Evolutionary conservation across 176 grass and related monocot species (phyloP), one percentile per base, ranked within the genome.

Genomic region (Avena eriantha): DNA sequence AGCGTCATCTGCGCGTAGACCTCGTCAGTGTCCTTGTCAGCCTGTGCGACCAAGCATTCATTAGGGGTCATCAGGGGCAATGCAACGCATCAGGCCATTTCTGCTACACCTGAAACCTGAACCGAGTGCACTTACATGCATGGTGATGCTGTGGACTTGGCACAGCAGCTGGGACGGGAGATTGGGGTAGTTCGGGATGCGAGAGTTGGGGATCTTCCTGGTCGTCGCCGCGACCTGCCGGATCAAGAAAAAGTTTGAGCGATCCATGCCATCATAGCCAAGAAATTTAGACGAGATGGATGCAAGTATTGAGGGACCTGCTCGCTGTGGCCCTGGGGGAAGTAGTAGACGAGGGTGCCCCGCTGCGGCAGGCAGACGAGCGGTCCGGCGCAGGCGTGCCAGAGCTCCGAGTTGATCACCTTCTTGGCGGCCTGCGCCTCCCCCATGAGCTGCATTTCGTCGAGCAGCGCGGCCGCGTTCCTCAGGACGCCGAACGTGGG

Each of bases 11-110:
- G 94, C 12, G 92, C 92, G 79, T 97, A 99, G 14, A 99, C 93
- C 80, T 99, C 97, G 79, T 99, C 97, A 3, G 94, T 99, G 59
- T 99, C 97, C 83, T 99, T 99, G 64, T 99, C 97, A 59, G 97
- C 87, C 97, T 99, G 85, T 48, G 55, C 19, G 83, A n/a, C 23
- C 12, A 59, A 71, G 46, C 50, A 64, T 35, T 43, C 5, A 48
- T 70, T 18, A 71, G 4, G 16, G 23, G 0, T 46, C 39, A 41
- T 41, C 7, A 41, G 39, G 39, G 39, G 39, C 39, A 70, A 36
- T n/a, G 67, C 16, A 70, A 51, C 22, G 8, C 41, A 92, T 23
- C 48, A 19, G 18, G 45, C 15, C 19, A 36, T 21, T 19, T 21
- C 63, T 69, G 45, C 19, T n/a, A 21, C 8, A 76, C 12, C 10